Percentiles rank a stretch among this genome's conserved stretches.
Conservation (phyloP, 768 basidiomycete species). For the Mycena albidolilacea region DNA sequence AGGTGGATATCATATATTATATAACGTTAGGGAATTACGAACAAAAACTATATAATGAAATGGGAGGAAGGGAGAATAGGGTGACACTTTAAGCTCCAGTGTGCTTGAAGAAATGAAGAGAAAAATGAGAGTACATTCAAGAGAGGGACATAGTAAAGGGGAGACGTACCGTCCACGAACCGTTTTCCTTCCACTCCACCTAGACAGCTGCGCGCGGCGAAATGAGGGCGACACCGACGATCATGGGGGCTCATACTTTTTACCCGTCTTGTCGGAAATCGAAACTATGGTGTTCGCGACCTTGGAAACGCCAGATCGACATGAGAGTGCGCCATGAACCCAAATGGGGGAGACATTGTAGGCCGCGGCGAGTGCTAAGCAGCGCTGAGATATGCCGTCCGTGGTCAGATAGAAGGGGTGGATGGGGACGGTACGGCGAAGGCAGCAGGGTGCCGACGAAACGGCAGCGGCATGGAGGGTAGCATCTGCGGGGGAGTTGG, state of each 20-base stretch:
- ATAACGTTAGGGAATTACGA: no score
- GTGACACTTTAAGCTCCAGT: not conserved
- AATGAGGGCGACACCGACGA: not conserved
- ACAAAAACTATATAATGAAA: no score
- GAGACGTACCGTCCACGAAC: not conserved
- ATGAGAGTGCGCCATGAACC: not conserved
- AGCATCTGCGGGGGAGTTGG: no score
- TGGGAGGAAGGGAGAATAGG: no score
- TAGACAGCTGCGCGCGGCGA: not conserved
- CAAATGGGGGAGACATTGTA: no score
- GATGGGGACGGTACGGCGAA: no score
- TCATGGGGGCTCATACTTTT: not conserved
- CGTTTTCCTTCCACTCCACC: not conserved
- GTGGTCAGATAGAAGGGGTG: no score
- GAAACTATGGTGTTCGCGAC: not conserved
- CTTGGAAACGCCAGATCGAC: not conserved
- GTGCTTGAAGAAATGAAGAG: not conserved
- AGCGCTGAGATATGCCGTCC: no score
- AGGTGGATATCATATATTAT: no score
- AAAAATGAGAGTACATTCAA: not conserved
- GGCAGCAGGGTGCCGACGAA: no score
- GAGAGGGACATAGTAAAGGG: not conserved
- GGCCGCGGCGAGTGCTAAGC: no score
- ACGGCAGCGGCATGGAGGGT: no score
- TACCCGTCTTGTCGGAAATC: not conserved